Evolutionary conservation across 371 early-diverging fungal species (phyloP).

Genomic region (Funneliformis caledonium): DNA sequence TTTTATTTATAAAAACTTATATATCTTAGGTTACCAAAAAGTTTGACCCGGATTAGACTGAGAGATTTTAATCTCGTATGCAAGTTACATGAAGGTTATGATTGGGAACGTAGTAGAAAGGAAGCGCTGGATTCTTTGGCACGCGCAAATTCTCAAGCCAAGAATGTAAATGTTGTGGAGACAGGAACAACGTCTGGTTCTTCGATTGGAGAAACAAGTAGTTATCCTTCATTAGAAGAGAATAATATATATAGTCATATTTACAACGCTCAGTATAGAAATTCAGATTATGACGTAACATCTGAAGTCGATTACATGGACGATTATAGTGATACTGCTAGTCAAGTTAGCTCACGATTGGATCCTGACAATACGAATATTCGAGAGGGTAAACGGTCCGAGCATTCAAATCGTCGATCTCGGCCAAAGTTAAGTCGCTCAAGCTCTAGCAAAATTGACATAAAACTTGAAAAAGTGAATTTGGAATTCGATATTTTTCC

Average conservation of each 20-base stretch:
- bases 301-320: constrained; percentile 41
- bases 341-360: constrained; percentile 40
- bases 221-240: background rate
- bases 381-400: constrained; percentile 42
- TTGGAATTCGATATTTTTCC: constrained; percentile 66
- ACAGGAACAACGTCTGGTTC: constrained; percentile 2
- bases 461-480: constrained; percentile 57
- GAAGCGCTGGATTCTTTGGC: constrained; percentile 34
- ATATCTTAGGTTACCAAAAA: constrained; percentile 35
- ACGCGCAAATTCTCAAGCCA: constrained; percentile 19
- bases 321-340: constrained; percentile 50
- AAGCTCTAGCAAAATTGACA: constrained; percentile 57
- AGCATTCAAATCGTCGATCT: constrained; percentile 29
- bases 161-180: background rate
- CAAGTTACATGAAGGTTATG: constrained; percentile 69
- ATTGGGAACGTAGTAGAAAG: constrained; percentile 51
- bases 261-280: background rate
- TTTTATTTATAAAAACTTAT: no score
- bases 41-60: constrained; percentile 57
- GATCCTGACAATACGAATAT: constrained; percentile 24
- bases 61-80: constrained; percentile 63
- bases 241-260: background rate
- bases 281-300: constrained; percentile 14
- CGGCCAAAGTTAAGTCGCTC: constrained; percentile 47
- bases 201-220: background rate